Evolutionary conservation across 257 asterid species (phyloP), one percentile per base, ranked within the genome.

Genomic region (Nicotiana obtusifolia): DNA sequence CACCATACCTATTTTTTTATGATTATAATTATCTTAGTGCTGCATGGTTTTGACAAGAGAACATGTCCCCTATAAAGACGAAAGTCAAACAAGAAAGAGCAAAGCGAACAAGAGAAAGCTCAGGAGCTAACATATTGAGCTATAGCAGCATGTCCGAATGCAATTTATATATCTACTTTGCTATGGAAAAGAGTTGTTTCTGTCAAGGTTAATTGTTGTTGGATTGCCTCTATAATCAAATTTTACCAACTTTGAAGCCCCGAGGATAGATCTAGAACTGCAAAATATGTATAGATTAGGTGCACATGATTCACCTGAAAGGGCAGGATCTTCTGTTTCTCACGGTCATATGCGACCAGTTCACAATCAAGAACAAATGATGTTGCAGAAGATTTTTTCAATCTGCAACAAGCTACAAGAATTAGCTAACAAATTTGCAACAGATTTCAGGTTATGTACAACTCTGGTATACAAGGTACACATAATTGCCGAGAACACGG

Each of bases 321-420:
- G 60, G 99, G 98, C 81, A 85, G 93, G 81, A 96, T 96, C 87
- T 88, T 96, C 87, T 92, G 97, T 82, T 94, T 93, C 90, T 93
- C 95, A 53, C 95, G 97, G 64, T 94, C 98, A 22, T 88, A 94
- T 82, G 98, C 99, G 86, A 96, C 99, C 86, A 94, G 87, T 87
- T 96, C 99, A 49, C 99, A 96, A 82, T 96, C 98, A 60, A 96
- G 98, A 87, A 95, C 98, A 86, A 95, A 95, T 81, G 98, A 96
- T 65, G 87, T 85, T 41, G 89, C 93, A 68, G 95, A 86, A 30
- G 98, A 89, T 76, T 81, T 85, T 85, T 91, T 93, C 20, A 94
- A 86, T 86, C 99, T 96, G 95, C 91, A 87, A n/a, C 35, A 73
- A 81, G 81, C 61, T 83, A 80, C 53, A 64, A 80, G 57, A 83